Evolutionary conservation across 768 basidiomycete genomes (phyloP).

Genomic region (Auricularia sp.): DNA sequence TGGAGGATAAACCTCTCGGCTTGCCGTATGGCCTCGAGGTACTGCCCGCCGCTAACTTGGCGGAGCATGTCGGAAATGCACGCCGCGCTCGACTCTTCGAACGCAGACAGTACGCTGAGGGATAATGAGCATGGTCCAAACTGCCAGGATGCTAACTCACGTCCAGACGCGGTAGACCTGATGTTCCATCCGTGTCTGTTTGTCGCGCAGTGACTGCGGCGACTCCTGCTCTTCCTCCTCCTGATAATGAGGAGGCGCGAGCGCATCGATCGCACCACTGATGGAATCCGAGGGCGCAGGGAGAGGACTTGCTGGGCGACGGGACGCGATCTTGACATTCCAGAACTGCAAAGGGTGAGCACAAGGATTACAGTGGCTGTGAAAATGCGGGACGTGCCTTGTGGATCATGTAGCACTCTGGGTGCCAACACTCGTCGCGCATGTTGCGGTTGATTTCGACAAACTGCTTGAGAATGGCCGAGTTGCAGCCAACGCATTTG

Average conservation of each 20-base stretch:
- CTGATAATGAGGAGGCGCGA: slow-evolving; percentile 29
- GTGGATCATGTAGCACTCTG: slow-evolving; percentile 99
- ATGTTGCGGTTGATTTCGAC: slow-evolving; percentile 99
- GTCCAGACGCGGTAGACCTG: slow-evolving; percentile 99
- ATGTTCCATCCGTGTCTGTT: slow-evolving; percentile 90
- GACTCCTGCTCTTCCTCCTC: slow-evolving; percentile 79
- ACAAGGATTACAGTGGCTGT: background rate
- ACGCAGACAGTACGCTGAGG: slow-evolving; percentile 80
- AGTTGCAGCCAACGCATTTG: slow-evolving; percentile 95
- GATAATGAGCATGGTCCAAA: background rate
- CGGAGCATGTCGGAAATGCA: slow-evolving; percentile 98
- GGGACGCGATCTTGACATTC: slow-evolving; percentile 81
- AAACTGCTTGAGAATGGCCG: slow-evolving; percentile 96
- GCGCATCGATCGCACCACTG: background rate
- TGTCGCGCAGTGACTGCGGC: slow-evolving; percentile 69
- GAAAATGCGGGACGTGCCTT: slow-evolving; percentile 48
- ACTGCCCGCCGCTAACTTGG: slow-evolving; percentile 93
- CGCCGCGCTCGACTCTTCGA: slow-evolving; percentile 98
- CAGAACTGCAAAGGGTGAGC: slow-evolving; percentile 50
- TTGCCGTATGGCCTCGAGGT: slow-evolving; percentile 94
- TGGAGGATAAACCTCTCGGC: slow-evolving; percentile 98
- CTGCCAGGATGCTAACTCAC: slow-evolving; percentile 35
- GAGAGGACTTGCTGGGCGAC: slow-evolving; percentile 52
- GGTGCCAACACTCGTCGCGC: slow-evolving; percentile 99
- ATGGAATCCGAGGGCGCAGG: slow-evolving; percentile 17